Base-by-base conservation (phyloP, 2,329 filamentous ascomycete genomes). In the Orbilia javanica region DNA sequence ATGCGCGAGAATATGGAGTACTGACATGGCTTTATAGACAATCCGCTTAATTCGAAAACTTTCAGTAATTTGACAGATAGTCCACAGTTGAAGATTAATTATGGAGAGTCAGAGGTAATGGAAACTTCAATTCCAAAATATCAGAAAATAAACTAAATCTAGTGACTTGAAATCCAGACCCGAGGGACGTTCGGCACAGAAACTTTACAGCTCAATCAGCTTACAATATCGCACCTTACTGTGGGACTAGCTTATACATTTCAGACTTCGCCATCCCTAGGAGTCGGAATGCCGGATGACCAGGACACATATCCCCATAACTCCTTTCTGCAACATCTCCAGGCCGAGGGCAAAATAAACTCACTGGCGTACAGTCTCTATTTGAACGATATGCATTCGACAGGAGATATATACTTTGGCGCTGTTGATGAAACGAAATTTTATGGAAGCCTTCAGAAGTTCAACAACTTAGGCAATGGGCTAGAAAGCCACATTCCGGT, bases 351-450 rank as follows among this genome's bases (percentile, higher is more conserved):
- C 2, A 29, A 39, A 36, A 69, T 75, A 60, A 75, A 75, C n/a
- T 75, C 71, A 13, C 34, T 75, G n/a, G 71, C 63, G 18, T 75
- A 75, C 34, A 75, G 71, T 22, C 46, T 75, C 11, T 75, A 75
- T 48, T 25, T 75, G n/a, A 69, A 69, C 55, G 71, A 66, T 8
- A 31, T 75, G 15, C 44, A 48, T 22, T 68, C 71, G 2, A 34
- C 22, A 8, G 71, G 71, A 8, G 64, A 75, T 27, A 36, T 75
- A 3, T 69, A 69, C 27, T 75, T 75, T 55, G 71, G 71, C 18
- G 63, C 71, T 3, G 67, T 75, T 7, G 71, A 75, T n/a, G 31
- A 69, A 29, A 69, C 71, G 11, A 75, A 68, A 15, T 75, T 75
- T 44, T 60, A 68, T n/a, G 71, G 71, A 62, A 48, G 48, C n/a